Conservation (phyloP, 140 eudicot species). For the Flaveria floridana region DNA sequence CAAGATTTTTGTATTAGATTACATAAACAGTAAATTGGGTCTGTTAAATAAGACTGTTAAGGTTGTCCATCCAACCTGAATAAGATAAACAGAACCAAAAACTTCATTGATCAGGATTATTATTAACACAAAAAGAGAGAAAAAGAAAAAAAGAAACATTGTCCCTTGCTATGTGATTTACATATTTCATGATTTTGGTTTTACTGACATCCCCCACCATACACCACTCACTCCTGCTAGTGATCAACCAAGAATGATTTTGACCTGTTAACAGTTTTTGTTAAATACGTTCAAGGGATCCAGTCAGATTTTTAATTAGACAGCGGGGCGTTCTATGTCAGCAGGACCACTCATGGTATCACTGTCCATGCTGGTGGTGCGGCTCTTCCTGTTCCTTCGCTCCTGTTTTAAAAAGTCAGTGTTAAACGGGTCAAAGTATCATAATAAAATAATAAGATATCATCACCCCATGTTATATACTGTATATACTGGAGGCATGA, state of each 20-base stretch:
- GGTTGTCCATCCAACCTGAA: conserved; percentile 35
- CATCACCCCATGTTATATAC: background rate
- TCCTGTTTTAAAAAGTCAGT: conserved; percentile 50
- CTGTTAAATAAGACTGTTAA: conserved; percentile 21
- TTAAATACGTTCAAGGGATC: conserved; percentile 35
- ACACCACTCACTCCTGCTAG: conserved; percentile 42
- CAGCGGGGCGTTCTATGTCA: conserved; percentile 47
- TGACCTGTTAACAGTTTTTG: conserved; percentile 31
- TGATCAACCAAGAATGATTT: conserved; percentile 35
- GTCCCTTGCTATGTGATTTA: conserved; percentile 24
- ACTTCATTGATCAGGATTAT: conserved; percentile 22
- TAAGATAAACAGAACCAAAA: conserved; percentile 21
- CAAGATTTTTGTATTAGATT: background rate
- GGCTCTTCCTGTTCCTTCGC: conserved; percentile 72
- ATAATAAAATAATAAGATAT: background rate
- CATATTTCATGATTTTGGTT: conserved; percentile 30
- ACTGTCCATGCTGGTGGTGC: conserved; percentile 77
- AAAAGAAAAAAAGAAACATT: conserved; percentile 12
- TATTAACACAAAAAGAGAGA: conserved; percentile 28
- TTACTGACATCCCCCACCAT: conserved; percentile 25
- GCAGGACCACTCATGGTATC: conserved; percentile 56
- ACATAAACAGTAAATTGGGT: conserved; percentile 3
- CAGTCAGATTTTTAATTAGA: conserved; percentile 44
- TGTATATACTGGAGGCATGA: background rate
- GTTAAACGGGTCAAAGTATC: background rate